A percentile compares a stretch with the other conserved stretches of the same genome.
These are phyloP conservation scores for Leccinellum luteum DNA, from an alignment of 768 basidiomycete genomes.

Conservation along the genomic window DNA sequence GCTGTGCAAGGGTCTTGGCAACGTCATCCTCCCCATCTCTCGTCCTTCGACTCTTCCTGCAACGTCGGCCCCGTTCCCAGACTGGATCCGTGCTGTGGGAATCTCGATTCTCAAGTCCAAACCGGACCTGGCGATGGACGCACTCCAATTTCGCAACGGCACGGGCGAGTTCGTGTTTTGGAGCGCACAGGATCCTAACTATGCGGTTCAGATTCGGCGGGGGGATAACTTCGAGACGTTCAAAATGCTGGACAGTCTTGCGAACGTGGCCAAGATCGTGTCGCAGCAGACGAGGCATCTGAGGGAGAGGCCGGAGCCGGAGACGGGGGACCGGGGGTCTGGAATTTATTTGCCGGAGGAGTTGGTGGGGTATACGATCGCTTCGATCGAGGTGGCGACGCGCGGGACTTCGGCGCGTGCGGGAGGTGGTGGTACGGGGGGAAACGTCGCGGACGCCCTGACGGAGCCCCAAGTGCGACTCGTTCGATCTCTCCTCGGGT, in stretches of 20 bases:
- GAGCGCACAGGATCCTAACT: constrained; percentile 78
- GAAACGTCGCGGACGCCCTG: constrained; percentile 56
- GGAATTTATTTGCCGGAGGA: constrained; percentile 93
- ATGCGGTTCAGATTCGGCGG: constrained; percentile 52
- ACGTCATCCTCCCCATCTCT: constrained; percentile 85
- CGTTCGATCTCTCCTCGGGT: constrained; percentile 72
- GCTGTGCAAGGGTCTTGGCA: constrained; percentile 94
- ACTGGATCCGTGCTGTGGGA: constrained; percentile 88
- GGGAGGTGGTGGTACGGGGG: constrained; percentile 36
- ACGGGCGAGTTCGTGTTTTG: constrained; percentile 90
- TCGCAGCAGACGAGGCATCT: constrained; percentile 85
- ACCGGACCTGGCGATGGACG: constrained; percentile 68
- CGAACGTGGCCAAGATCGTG: constrained; percentile 71
- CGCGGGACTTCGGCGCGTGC: constrained; percentile 55
- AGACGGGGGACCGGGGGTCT: constrained; percentile 69
- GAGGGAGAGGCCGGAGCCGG: constrained; percentile 72
- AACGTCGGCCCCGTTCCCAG: constrained; percentile 66
- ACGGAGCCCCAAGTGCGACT: constrained; percentile 76
- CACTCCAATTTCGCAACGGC: constrained; percentile 72
- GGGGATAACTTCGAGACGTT: constrained; percentile 56
- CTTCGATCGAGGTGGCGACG: constrained; percentile 75
- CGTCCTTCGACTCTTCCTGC: constrained; percentile 42
- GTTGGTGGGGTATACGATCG: constrained; percentile 83
- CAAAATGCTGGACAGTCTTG: constrained; percentile 87
- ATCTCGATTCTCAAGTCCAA: constrained; percentile 86